Conservation (phyloP, 2,329 filamentous ascomycete genomes). For the Monilinia vaccinii-corymbosi region DNA sequence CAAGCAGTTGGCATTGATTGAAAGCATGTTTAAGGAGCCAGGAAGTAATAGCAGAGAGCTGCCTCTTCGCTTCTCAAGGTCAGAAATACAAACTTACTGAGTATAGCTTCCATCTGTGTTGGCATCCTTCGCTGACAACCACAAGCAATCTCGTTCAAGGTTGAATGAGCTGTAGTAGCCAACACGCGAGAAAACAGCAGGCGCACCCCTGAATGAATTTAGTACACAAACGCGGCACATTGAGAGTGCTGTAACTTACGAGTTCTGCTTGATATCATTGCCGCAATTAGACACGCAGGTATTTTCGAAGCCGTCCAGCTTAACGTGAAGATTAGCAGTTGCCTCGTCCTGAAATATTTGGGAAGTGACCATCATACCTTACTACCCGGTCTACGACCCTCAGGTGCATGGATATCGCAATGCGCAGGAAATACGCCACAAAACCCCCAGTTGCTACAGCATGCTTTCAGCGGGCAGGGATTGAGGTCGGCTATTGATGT, state of each 20-base stretch:
- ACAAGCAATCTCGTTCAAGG: slow-evolving; percentile 20
- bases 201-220: background rate
- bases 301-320: slow-evolving; percentile 14
- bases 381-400: slow-evolving; percentile 31
- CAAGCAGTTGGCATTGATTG: slow-evolving; percentile 17
- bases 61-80: background rate
- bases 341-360: too few species aligned
- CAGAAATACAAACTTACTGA: background rate
- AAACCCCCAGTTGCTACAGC: slow-evolving; percentile 34
- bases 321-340: too few species aligned
- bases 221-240: slow-evolving; percentile 27
- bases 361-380: slow-evolving; percentile 19
- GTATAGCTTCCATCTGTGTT: slow-evolving; percentile 22
- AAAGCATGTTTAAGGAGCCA: too few species aligned
- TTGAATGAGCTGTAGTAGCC: slow-evolving; percentile 32
- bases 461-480: slow-evolving; percentile 36
- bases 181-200: slow-evolving; percentile 22
- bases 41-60: too few species aligned
- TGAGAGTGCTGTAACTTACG: too few species aligned
- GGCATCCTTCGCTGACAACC: slow-evolving; percentile 14
- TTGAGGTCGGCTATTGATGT: slow-evolving; percentile 34
- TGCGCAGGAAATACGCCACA: slow-evolving; percentile 33
- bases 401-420: slow-evolving; percentile 25
- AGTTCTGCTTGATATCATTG: too few species aligned
- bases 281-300: slow-evolving; percentile 37